Percentiles rank a stretch among this genome's conserved stretches.
Conservation (phyloP, 805 yeast genomes). For the Wickerhamomyces chambardii region DNA sequence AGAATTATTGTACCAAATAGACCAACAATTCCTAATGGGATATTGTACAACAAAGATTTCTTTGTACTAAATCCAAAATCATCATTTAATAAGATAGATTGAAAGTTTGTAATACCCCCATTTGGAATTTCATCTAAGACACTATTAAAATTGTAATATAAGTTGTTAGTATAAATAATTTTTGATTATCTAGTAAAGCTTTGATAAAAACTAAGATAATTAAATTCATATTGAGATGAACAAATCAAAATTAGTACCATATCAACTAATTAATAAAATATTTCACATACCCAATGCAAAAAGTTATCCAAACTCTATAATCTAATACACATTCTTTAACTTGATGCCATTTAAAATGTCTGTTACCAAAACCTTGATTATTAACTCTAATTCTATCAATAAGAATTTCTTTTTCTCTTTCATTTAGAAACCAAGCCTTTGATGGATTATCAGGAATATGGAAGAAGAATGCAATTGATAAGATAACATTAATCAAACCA, state of each 20-base stretch:
- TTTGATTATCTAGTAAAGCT: no score
- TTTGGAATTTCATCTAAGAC: constrained; percentile 25
- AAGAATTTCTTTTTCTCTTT: constrained; percentile 26
- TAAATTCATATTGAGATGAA: no score
- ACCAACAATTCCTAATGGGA: constrained; percentile 22
- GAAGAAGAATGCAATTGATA: constrained; percentile 29
- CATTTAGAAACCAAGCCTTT: constrained; percentile 26
- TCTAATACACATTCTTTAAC: constrained; percentile 32
- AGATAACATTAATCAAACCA: constrained; percentile 39
- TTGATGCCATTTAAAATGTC: constrained; percentile 35
- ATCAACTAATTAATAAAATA: no score
- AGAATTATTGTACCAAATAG: constrained; percentile 13
- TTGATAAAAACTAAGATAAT: no score
- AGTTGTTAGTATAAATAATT: no score
- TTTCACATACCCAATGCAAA: no score
- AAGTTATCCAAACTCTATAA: constrained; percentile 26
- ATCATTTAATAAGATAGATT: constrained; percentile 21
- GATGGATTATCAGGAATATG: constrained; percentile 39
- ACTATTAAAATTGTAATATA: no score
- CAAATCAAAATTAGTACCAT: no score
- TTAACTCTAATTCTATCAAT: constrained; percentile 32
- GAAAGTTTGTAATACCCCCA: constrained; percentile 38
- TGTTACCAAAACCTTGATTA: constrained; percentile 38
- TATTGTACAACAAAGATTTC: constrained; percentile 16
- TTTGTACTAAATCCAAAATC: constrained; percentile 14